Evolutionary conservation across 2,329 filamentous ascomycete species (phyloP).

Genomic region (Xylaria arbuscula): DNA sequence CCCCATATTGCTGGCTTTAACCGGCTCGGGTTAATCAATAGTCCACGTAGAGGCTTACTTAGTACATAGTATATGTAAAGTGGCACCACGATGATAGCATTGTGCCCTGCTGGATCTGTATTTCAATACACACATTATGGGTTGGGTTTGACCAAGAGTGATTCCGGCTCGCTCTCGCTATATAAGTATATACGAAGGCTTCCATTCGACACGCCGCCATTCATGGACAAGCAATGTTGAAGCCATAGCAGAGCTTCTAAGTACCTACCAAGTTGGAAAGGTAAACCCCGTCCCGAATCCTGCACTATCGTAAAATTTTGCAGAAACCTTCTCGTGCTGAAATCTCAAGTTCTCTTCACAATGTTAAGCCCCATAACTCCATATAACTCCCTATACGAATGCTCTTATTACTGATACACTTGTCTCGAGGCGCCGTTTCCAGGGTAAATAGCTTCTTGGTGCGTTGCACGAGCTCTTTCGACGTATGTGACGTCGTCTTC

Average conservation of each 20-base stretch:
- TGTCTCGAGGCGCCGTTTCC: conserved; percentile 51
- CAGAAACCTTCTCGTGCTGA: conserved; percentile 16
- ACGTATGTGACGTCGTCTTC: conserved; percentile 59
- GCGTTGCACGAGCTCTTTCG: conserved; percentile 56
- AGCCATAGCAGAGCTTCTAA: conserved; percentile 14
- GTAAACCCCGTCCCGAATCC: not conserved
- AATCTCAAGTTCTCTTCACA: conserved; percentile 9
- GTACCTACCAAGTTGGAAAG: conserved; percentile 4
- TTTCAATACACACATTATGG: conserved; percentile 3
- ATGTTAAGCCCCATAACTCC: conserved; percentile 14
- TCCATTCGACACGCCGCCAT: not conserved
- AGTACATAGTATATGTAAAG: conserved; percentile 3
- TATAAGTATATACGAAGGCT: conserved; percentile 1
- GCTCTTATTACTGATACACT: conserved; percentile 45
- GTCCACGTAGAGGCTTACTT: not conserved
- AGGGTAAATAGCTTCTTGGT: conserved; percentile 60
- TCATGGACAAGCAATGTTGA: conserved; percentile 1
- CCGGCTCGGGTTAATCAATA: not conserved
- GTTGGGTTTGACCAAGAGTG: not conserved
- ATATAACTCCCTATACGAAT: conserved; percentile 20
- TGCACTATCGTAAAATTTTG: conserved; percentile 5
- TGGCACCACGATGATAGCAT: not conserved
- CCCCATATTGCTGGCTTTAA: not conserved
- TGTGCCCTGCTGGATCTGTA: no score
- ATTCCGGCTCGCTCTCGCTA: conserved; percentile 9